Evolutionary conservation across 116 monocot species (phyloP).

Genomic region (Dioscorea cayenensis): DNA sequence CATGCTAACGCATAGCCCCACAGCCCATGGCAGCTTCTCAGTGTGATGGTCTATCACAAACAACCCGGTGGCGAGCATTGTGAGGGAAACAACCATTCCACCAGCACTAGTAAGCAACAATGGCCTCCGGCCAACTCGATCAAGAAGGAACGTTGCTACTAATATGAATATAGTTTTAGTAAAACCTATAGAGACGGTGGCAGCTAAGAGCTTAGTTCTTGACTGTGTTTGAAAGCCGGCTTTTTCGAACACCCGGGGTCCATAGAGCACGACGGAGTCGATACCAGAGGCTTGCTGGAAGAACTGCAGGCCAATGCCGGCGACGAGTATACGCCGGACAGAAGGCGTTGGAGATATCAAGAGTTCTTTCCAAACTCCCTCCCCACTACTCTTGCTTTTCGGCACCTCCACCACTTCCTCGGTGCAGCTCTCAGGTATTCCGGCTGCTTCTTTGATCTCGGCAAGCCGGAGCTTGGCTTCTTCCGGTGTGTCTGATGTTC

Average conservation of each 20-base stretch:
- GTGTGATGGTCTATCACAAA: slow-evolving; percentile 12
- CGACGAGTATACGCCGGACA: slow-evolving; percentile 33
- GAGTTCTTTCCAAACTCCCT: slow-evolving; percentile 58
- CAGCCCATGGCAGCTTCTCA: slow-evolving; percentile 23
- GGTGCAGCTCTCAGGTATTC: background rate
- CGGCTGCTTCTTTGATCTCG: slow-evolving; percentile 1
- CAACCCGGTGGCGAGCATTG: slow-evolving; percentile 26
- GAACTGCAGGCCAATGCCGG: slow-evolving; percentile 51
- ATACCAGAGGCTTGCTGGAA: slow-evolving; percentile 71
- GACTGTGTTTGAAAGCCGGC: slow-evolving; percentile 21
- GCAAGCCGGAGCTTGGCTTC: background rate
- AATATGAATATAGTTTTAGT: slow-evolving; percentile 45
- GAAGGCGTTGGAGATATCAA: slow-evolving; percentile 38
- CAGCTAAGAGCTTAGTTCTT: slow-evolving; percentile 18
- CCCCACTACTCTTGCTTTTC: slow-evolving; percentile 21
- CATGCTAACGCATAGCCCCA: slow-evolving; percentile 24
- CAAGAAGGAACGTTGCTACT: slow-evolving; percentile 46
- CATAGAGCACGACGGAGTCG: slow-evolving; percentile 63
- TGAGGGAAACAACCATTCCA: slow-evolving; percentile 39
- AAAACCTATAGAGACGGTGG: slow-evolving; percentile 50
- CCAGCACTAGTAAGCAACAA: slow-evolving; percentile 37
- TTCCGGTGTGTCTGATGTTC: background rate
- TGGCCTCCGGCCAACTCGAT: slow-evolving; percentile 42
- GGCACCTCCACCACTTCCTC: slow-evolving; percentile 9
- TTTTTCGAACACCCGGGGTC: slow-evolving; percentile 44